Conservation (phyloP, 257 asterid genomes). For the Gentiana dahurica region DNA sequence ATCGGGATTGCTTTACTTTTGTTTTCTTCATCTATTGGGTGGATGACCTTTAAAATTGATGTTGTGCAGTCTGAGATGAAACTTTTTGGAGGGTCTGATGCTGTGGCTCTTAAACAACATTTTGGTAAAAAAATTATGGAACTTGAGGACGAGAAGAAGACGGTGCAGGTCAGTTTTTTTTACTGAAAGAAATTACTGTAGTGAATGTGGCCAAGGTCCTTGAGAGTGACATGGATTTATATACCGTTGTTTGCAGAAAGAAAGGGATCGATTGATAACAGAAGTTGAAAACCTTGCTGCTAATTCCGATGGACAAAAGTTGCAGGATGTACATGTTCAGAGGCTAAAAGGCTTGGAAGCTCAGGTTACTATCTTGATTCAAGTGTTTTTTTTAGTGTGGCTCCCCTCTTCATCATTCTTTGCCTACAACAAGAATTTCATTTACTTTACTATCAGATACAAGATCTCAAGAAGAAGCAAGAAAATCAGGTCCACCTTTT, state of each 20-base stretch:
- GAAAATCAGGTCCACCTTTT: conserved; percentile 90
- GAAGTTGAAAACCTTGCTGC: conserved; percentile 94
- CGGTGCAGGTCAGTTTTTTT: conserved; percentile 60
- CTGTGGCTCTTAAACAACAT: conserved; percentile 88
- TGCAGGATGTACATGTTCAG: conserved; percentile 81
- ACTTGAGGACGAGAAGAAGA: conserved; percentile 93
- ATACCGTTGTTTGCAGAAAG: conserved; percentile 36
- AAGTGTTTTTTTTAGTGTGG: conserved; percentile 23
- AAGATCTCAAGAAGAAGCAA: conserved; percentile 94
- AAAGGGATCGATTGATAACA: conserved; percentile 71
- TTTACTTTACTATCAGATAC: conserved; percentile 45
- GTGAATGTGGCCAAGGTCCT: background rate
- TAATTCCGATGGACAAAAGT: conserved; percentile 76
- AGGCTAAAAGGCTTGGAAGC: conserved; percentile 79
- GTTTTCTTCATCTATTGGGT: background rate
- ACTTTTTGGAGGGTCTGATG: conserved; percentile 71
- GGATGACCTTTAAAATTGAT: background rate
- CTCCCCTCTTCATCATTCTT: background rate
- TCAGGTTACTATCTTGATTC: conserved; percentile 40
- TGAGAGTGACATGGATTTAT: conserved; percentile 14
- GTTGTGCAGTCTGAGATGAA: conserved; percentile 87
- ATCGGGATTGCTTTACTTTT: background rate
- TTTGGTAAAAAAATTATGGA: conserved; percentile 85
- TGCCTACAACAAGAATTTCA: background rate
- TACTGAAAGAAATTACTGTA: conserved; percentile 4